phyloP scores from a whole-genome alignment of 2,329 filamentous ascomycete species.

The Colletotrichum viniferum region DNA sequence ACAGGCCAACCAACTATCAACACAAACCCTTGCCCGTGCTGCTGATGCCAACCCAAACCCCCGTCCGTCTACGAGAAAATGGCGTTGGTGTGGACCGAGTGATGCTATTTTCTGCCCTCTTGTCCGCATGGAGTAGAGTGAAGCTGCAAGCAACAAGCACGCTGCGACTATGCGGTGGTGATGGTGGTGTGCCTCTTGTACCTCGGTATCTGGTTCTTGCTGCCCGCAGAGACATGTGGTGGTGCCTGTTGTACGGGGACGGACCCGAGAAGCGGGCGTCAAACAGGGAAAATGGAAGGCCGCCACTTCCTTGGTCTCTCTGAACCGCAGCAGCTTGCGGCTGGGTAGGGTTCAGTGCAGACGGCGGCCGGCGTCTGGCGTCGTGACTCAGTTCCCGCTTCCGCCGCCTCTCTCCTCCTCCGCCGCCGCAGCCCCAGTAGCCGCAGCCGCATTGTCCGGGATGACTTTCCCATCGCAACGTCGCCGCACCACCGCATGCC shows the following conservation, averaged over 20 bases:
- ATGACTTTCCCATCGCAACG: background rate
- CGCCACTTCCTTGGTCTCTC: background rate
- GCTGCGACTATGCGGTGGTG: background rate
- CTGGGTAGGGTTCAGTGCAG: background rate
- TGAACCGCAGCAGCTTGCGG: background rate
- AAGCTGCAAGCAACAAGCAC: background rate
- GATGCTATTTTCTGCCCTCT: conserved; percentile 9
- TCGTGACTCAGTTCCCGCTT: background rate
- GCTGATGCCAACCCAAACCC: background rate
- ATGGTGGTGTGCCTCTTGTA: background rate
- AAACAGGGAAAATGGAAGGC: background rate
- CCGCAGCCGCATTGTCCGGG: background rate
- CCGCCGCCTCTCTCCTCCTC: background rate
- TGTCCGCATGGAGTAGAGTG: conserved; percentile 8
- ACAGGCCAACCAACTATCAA: background rate
- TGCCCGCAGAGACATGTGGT: background rate
- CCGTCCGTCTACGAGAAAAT: background rate
- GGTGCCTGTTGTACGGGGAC: background rate
- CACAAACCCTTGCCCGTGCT: background rate
- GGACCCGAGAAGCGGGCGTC: background rate
- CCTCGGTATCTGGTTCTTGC: background rate
- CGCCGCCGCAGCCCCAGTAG: background rate
- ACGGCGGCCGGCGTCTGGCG: background rate
- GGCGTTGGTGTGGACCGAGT: background rate
- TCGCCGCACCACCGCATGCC: background rate